A percentile compares a stretch with the other conserved stretches of the same genome.
These are phyloP conservation scores for Tuber calosporum DNA, from an alignment of 495 filamentous ascomycete species.

Conservation along the genomic window DNA sequence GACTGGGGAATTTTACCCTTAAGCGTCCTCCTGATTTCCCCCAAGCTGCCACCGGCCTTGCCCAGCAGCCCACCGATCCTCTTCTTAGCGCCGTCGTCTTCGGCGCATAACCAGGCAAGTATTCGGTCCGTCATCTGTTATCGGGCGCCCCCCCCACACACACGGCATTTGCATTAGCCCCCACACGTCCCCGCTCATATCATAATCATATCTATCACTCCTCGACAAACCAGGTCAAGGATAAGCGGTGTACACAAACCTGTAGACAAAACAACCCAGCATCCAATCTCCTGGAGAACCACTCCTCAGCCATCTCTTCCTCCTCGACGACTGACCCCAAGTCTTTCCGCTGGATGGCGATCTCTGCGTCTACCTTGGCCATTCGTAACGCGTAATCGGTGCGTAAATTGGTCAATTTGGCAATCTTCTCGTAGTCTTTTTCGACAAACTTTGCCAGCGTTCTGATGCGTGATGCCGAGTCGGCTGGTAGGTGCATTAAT, in stretches of 20 bases:
- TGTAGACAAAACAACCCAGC: slow-evolving; percentile 80
- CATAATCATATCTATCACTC: slow-evolving; percentile 31
- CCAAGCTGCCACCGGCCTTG: slow-evolving; percentile 60
- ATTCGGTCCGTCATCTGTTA: slow-evolving; percentile 66
- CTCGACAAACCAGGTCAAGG: neutral
- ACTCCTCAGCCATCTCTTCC: slow-evolving; percentile 64
- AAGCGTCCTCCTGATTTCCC: slow-evolving; percentile 59
- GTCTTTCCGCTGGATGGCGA: slow-evolving; percentile 50
- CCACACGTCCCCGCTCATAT: slow-evolving; percentile 29
- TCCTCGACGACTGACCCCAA: slow-evolving; percentile 49
- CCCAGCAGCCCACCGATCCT: slow-evolving; percentile 59
- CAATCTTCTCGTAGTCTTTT: slow-evolving; percentile 81
- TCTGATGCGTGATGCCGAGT: slow-evolving; percentile 72
- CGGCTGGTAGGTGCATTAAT: slow-evolving; percentile 67
- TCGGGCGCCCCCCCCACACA: neutral
- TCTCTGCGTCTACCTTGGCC: slow-evolving; percentile 57
- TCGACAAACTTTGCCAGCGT: slow-evolving; percentile 92
- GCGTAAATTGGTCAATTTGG: slow-evolving; percentile 61
- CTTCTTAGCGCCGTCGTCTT: slow-evolving; percentile 70
- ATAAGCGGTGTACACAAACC: slow-evolving; percentile 37
- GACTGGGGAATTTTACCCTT: slow-evolving; percentile 48
- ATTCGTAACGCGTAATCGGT: slow-evolving; percentile 63
- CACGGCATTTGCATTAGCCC: neutral
- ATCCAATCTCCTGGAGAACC: slow-evolving; percentile 76
- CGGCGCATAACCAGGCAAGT: slow-evolving; percentile 84